These are phyloP conservation scores for Biscogniauxia sp. DNA, from an alignment of 2,329 filamentous ascomycete species.

Conservation along the genomic window DNA sequence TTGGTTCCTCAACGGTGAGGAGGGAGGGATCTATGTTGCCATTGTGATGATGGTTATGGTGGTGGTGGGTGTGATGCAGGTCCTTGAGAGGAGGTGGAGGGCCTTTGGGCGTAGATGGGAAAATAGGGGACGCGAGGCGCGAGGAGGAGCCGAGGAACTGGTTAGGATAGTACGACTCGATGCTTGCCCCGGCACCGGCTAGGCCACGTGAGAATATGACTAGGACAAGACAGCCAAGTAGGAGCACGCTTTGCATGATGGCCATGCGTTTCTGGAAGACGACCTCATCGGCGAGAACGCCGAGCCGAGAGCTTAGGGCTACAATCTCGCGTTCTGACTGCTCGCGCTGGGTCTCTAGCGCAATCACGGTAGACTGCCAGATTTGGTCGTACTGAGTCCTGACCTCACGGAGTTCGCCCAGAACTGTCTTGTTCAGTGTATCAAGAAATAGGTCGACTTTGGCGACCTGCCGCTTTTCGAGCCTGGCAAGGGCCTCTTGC, in stretches of 20 bases:
- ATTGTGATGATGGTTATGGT: slow-evolving; percentile 5
- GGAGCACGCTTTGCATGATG: slow-evolving; percentile 83
- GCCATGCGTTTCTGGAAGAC: slow-evolving; percentile 86
- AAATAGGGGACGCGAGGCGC: slow-evolving; percentile 25
- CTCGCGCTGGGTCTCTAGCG: slow-evolving; percentile 84
- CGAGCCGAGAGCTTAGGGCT: slow-evolving; percentile 76
- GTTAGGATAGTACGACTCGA: slow-evolving; percentile 31
- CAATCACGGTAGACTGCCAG: slow-evolving; percentile 92
- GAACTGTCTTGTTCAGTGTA: slow-evolving; percentile 81
- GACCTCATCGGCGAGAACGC: slow-evolving; percentile 89
- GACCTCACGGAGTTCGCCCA: slow-evolving; percentile 74
- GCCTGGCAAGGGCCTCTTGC: slow-evolving; percentile 79
- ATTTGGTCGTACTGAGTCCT: slow-evolving; percentile 90
- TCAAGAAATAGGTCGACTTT: slow-evolving; percentile 81
- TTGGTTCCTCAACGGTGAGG: slow-evolving; percentile 16
- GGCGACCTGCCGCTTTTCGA: slow-evolving; percentile 83
- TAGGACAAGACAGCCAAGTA: slow-evolving; percentile 81
- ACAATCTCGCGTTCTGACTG: slow-evolving; percentile 80
- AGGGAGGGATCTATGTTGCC: slow-evolving; percentile 3
- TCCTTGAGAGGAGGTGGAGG: not conserved
- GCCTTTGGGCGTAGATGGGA: slow-evolving; percentile 27
- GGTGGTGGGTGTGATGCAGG: not conserved
- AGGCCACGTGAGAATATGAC: slow-evolving; percentile 73
- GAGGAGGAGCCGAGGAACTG: slow-evolving; percentile 26
- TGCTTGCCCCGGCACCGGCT: slow-evolving; percentile 28